Conservation (phyloP, 225 moss, liverwort and hornwort species). For the Physcomitrellopsis africana region DNA sequence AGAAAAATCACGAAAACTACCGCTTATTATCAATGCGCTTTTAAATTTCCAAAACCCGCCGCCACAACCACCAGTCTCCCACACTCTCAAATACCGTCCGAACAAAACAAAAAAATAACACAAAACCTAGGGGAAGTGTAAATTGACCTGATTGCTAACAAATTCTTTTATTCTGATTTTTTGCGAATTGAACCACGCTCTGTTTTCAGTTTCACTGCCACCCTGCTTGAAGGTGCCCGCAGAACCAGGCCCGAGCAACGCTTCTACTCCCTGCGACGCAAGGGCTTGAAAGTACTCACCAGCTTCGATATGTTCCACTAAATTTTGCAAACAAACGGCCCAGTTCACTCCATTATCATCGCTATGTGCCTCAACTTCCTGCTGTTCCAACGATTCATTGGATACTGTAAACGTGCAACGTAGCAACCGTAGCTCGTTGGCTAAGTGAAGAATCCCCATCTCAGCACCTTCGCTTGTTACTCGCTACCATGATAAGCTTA, state of each 20-base stretch:
- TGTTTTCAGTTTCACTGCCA: conserved; percentile 22
- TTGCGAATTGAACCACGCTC: conserved; percentile 43
- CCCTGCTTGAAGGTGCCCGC: background rate
- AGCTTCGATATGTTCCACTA: conserved; percentile 55
- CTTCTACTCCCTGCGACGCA: conserved; percentile 29
- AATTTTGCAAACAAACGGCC: conserved; percentile 39
- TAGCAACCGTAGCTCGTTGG: conserved; percentile 59
- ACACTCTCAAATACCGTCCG: background rate
- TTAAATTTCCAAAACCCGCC: no score
- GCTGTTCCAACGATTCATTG: background rate
- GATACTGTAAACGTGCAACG: conserved; percentile 52
- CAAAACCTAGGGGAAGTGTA: background rate
- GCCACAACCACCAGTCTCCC: no score
- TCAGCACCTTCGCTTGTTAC: background rate
- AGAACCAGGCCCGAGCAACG: conserved; percentile 30
- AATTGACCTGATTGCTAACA: conserved; percentile 51
- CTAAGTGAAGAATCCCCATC: conserved; percentile 55
- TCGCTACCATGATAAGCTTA: no score
- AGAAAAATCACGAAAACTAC: no score
- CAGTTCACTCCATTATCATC: conserved; percentile 29
- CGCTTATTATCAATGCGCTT: no score
- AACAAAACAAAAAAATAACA: background rate
- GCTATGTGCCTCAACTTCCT: background rate
- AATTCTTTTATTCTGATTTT: conserved; percentile 40
- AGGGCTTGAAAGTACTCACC: conserved; percentile 59